Evolutionary conservation across 306 rosid genomes (phyloP).

Genomic region (Erythrophleum fordii): DNA sequence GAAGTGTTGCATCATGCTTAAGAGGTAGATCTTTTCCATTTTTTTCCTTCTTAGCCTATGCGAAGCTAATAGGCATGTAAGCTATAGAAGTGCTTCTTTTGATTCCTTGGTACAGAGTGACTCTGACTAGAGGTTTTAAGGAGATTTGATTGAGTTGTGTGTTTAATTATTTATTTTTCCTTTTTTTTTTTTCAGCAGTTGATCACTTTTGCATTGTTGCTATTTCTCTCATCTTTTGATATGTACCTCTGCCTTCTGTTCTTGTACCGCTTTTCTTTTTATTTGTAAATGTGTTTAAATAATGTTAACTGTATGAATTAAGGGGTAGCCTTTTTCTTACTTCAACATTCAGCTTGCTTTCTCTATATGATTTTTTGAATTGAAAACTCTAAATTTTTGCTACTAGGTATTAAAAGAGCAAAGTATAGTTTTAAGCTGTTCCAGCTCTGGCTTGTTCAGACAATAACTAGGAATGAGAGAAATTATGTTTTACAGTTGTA

Average conservation of each 20-base stretch:
- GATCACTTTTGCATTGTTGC: background rate
- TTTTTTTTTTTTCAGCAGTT: background rate
- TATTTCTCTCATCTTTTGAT: background rate
- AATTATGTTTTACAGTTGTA: slow-evolving; percentile 3
- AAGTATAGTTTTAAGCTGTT: background rate
- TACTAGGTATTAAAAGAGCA: background rate
- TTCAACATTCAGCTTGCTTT: background rate
- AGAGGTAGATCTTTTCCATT: slow-evolving; percentile 70
- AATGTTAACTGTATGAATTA: background rate
- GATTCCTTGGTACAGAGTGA: background rate
- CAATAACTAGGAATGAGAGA: background rate
- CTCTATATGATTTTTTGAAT: background rate
- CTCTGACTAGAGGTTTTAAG: background rate
- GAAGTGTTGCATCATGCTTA: slow-evolving; percentile 98
- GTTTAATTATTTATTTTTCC: background rate
- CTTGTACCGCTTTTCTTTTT: background rate
- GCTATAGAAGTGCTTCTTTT: background rate
- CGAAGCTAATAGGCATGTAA: background rate
- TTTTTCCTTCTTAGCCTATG: background rate
- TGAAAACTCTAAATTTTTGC: background rate
- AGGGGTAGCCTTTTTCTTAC: background rate
- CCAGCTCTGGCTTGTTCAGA: background rate
- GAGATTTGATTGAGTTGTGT: background rate
- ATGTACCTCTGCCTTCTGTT: background rate
- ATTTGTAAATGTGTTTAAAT: background rate